phyloP scores from a whole-genome alignment of 352 stramenopile genomes.

The Phytophthora lateralis region DNA sequence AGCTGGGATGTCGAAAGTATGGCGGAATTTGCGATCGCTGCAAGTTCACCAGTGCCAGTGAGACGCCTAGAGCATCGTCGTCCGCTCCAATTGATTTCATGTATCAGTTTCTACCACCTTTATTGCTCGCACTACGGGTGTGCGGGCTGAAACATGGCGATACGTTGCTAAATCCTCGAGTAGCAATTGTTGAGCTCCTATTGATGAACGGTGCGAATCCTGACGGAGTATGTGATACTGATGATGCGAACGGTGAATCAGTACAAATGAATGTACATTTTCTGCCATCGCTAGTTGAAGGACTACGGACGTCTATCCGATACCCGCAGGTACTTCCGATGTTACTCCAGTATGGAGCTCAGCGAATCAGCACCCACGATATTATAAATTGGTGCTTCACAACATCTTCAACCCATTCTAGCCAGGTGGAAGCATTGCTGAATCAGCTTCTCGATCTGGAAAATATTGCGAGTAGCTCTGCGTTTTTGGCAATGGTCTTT shows the following conservation, averaged over 20 bases:
- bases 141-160: constrained; percentile 16
- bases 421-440: constrained; percentile 15
- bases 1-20: constrained; percentile 36
- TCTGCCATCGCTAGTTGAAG: constrained; percentile 28
- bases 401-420: background rate
- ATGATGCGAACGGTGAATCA: background rate
- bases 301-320: constrained; percentile 19
- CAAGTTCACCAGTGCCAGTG: background rate
- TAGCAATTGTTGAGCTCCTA: constrained; percentile 37
- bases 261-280: background rate
- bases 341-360: constrained; percentile 33
- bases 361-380: constrained; percentile 6
- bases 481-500: constrained; percentile 23
- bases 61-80: background rate
- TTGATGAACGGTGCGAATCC: constrained; percentile 29
- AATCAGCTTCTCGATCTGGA: constrained; percentile 19
- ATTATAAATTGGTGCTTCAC: constrained; percentile 26
- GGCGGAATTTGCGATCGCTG: constrained; percentile 24
- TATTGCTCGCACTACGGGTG: constrained; percentile 42
- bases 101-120: constrained; percentile 16
- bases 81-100: background rate
- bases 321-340: constrained; percentile 25
- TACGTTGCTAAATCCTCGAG: constrained; percentile 2
- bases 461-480: constrained; percentile 4
- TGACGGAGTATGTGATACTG: background rate